These are phyloP conservation scores for Colletotrichum simmondsii DNA, from an alignment of 2,329 filamentous ascomycete genomes.

Conservation along the genomic window DNA sequence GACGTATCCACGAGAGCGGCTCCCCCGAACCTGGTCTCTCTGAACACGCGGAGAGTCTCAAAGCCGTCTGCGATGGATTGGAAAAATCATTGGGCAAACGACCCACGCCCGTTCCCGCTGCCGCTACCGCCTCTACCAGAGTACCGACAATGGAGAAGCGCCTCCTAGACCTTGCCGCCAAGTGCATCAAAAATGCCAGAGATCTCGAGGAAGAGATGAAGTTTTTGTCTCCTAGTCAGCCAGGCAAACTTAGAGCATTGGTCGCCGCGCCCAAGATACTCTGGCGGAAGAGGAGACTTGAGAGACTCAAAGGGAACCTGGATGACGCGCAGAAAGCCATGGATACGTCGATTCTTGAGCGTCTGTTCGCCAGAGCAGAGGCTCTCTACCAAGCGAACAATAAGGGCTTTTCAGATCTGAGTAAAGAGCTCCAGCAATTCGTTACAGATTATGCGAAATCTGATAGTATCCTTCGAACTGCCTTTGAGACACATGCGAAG, in stretches of 20 bases:
- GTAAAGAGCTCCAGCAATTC: neutral
- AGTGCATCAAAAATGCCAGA: neutral
- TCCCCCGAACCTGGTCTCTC: neutral
- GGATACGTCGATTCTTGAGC: neutral
- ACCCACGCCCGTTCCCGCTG: neutral
- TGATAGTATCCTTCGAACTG: neutral
- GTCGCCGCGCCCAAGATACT: neutral
- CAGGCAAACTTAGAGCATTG: neutral
- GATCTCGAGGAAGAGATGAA: neutral
- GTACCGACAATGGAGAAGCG: neutral
- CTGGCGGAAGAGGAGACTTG: neutral
- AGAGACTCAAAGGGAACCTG: neutral
- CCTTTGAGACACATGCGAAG: neutral
- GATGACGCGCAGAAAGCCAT: neutral
- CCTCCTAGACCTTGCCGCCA: neutral
- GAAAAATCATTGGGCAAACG: rapidly evolving
- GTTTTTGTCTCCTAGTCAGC: neutral
- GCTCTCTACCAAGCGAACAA: neutral
- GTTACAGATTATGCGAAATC: neutral
- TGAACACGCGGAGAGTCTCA: neutral
- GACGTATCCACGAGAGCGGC: neutral
- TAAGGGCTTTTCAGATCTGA: rapidly evolving
- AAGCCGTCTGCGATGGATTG: neutral
- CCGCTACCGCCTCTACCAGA: neutral
- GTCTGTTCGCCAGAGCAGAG: neutral